Base-by-base conservation (phyloP, 1,284 basidiomycete species). In the Rhodotorula sp. region DNA sequence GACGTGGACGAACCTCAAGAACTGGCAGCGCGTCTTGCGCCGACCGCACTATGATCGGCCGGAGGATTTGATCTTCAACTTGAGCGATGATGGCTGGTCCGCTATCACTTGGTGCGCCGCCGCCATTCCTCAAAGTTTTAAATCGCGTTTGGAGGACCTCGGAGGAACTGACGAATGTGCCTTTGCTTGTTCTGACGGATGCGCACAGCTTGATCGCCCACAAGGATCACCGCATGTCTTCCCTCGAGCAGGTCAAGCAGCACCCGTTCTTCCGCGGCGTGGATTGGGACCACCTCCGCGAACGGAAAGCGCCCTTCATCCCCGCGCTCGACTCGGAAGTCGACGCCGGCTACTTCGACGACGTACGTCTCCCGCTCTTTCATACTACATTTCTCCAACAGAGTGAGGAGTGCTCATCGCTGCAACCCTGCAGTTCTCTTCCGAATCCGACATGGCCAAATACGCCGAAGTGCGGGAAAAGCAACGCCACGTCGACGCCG, bases 1-100 rank as follows among this genome's bases (percentile, higher is more conserved):
- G 83, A 99, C 97, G 0, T 99, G 97, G 94, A 93, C 93, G 28
- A 99, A 99, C 81, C 84, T 99, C 77, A 98, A 98, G 83, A 98
- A 97, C 81, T 99, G 97, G 97, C 87, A 89, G 34, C 91, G 91
- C 77, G 79, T 95, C 5, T 85, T 99, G 6, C 85, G 90, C 28
- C 83, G 97, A 72, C 97, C 97, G 1, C 91, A 97, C 76, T 99
- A 99, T 79, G 94, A 97, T 80, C 90, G 92, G 76, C 90, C 91
- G 4, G 95, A 99, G 80, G 97, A 99, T 82, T 84, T 95, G 64
- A 93, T 99, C 77, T 99, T 99, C 85, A 99, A 99, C 83, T 84
- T 99, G 75, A 87, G 88, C 4, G 95, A 99, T 80, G 83, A 89
- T 15, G 93, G 95, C 1, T 99, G 97, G 97, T 91, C 95, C 79